Evolutionary conservation across 192 early-diverging fungal species (phyloP), one percentile per base, ranked within the genome.

Genomic region (Coemansia erecta): DNA sequence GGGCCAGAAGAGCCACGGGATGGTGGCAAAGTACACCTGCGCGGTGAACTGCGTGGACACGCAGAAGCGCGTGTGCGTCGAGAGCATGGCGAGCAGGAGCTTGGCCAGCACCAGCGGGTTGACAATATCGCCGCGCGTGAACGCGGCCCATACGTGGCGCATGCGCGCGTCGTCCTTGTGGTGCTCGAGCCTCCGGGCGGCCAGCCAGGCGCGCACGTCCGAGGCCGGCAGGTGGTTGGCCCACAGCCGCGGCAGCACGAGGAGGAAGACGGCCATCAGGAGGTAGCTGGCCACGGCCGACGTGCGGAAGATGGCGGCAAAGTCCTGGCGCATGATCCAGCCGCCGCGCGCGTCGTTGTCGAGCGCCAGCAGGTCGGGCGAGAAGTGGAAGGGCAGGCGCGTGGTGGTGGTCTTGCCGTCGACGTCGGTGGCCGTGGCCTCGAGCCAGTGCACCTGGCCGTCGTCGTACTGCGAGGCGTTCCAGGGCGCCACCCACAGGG

Each of bases 401-500:
- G 77, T 68, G 18, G 60, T 69, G 0, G 84, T 85, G 0, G 60
- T 57, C 13, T 68, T 69, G 12, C 89, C 89, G 7, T 50, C 61
- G 0, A 63, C 54, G 51, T 94, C 90, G 2, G 60, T 61, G 2
- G 83, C 92, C 50, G 77, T 80, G 7, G 95, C 78, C 12, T 70
- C 60, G 8, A 97, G 37, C 23, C 57, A 40, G 60, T 94, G 92
- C 6, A 84, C 72, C 26, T 62, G 50, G 17, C 82, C 85, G 51
- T 92, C 88, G 61, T 91, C 78, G 61, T 83, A 97, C 17, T 56
- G 22, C 5, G 66, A 58, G 17, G 92, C 84, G 56, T 90, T 77
- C 93, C 93, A 97, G 14, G 75, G 70, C 1, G 77, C 64, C 0
- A 79, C 79, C 84, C 90, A 97, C 18, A 97, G 77, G 9, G 90